phyloP scores from a whole-genome alignment of 345 rosid species.

The Gossypium bickii region DNA sequence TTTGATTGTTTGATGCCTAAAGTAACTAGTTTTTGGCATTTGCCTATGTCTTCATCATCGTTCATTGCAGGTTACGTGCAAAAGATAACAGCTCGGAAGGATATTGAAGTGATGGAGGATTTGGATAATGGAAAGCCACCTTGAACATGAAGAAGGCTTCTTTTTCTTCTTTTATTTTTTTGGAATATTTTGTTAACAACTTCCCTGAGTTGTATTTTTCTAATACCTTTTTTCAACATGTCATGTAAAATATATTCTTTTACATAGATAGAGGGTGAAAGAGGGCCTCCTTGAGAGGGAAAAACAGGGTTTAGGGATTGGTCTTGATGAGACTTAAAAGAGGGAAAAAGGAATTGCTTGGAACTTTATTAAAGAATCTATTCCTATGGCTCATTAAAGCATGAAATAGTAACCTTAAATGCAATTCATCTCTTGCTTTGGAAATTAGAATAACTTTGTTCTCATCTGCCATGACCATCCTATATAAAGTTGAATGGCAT shows the following conservation, averaged over 20 bases:
- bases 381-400: constrained; percentile 14
- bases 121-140: constrained; percentile 69
- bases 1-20: background rate
- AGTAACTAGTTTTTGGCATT: background rate
- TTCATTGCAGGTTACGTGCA: constrained; percentile 77
- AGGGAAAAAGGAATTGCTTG: constrained; percentile 23
- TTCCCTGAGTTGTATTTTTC: constrained; percentile 22
- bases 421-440: background rate
- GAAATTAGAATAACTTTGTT: constrained; percentile 23
- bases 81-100: constrained; percentile 82
- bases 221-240: background rate
- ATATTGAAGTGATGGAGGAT: constrained; percentile 81
- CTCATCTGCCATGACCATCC: background rate
- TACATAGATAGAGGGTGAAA: constrained; percentile 11
- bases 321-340: constrained; percentile 1
- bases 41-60: background rate
- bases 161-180: background rate
- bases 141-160: constrained; percentile 24
- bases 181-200: constrained; percentile 8
- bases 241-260: constrained; percentile 3
- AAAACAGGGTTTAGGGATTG: background rate
- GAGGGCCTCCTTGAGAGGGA: constrained; percentile 10
- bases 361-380: constrained; percentile 29
- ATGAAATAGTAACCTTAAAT: background rate
- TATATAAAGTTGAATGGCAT: background rate